These are phyloP conservation scores for Fusarium succisae DNA, from an alignment of 2,329 filamentous ascomycete species.

Conservation along the genomic window DNA sequence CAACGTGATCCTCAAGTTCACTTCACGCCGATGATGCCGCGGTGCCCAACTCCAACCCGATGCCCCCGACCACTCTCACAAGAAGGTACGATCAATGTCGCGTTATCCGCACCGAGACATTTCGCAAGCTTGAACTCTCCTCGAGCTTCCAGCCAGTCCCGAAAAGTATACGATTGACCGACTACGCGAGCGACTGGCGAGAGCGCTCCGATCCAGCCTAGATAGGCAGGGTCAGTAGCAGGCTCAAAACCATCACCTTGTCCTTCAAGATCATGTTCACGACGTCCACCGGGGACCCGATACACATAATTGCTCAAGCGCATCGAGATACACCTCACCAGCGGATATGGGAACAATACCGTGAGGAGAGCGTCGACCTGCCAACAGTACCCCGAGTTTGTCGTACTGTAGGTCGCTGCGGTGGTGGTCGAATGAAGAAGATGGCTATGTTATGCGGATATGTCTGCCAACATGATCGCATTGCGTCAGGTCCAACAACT, in stretches of 20 bases:
- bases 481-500: not conserved
- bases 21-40: not conserved
- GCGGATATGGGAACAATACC: fast-evolving
- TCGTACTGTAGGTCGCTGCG: too few species aligned
- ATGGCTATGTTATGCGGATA: not conserved
- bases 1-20: not conserved
- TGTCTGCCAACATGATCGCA: not conserved
- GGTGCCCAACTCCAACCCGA: not conserved
- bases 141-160: not conserved
- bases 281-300: fast-evolving
- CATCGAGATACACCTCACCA: fast-evolving
- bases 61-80: too few species aligned
- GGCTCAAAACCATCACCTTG: fast-evolving
- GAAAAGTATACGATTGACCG: too few species aligned
- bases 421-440: fast-evolving
- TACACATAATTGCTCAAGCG: not conserved
- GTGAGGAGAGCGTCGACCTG: not conserved
- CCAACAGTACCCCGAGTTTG: not conserved
- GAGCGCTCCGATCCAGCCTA: fast-evolving
- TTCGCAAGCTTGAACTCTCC: not conserved
- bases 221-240: not conserved
- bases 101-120: not conserved
- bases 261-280: not conserved
- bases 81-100: not conserved
- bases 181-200: not conserved